phyloP scores from a whole-genome alignment of 1,139 yeast species.

The Scheffersomyces illinoinensis region DNA sequence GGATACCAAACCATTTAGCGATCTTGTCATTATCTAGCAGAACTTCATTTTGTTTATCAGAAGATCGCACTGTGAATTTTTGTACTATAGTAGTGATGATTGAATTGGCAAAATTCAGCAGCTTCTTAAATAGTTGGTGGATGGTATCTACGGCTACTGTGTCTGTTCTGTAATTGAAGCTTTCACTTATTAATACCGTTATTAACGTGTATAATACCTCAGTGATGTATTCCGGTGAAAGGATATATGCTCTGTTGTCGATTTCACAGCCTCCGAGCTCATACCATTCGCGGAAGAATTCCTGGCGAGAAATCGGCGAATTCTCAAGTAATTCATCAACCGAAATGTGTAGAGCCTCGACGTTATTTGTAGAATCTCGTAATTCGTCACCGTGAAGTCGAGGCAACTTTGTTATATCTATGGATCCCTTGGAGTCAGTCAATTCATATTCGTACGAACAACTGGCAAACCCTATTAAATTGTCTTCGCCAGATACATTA shows the following conservation, averaged over 20 bases:
- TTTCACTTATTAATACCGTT: slow-evolving; percentile 49
- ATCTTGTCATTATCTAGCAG: slow-evolving; percentile 40
- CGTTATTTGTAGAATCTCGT: slow-evolving; percentile 22
- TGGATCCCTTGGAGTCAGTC: slow-evolving; percentile 37
- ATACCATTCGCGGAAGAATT: slow-evolving; percentile 57
- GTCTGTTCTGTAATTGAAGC: slow-evolving; percentile 24
- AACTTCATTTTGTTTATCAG: slow-evolving; percentile 15
- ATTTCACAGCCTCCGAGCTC: slow-evolving; percentile 58
- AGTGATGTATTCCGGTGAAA: slow-evolving; percentile 25
- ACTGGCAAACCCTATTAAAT: slow-evolving; percentile 40
- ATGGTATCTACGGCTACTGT: slow-evolving; percentile 25
- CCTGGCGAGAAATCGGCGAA: slow-evolving; percentile 57
- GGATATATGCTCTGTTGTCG: slow-evolving; percentile 28
- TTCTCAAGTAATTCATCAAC: slow-evolving; percentile 41
- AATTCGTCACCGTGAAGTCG: slow-evolving; percentile 25
- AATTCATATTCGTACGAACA: slow-evolving; percentile 55
- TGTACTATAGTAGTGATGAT: slow-evolving; percentile 49
- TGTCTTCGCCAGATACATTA: slow-evolving; percentile 6
- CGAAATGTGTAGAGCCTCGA: slow-evolving; percentile 11
- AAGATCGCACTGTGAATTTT: slow-evolving; percentile 36
- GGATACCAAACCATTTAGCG: slow-evolving; percentile 62
- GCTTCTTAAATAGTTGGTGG: slow-evolving; percentile 7
- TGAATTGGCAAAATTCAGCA: slow-evolving; percentile 19
- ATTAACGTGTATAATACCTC: slow-evolving; percentile 44
- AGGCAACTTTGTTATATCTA: slow-evolving; percentile 50